Conservation (phyloP, 371 early-diverging fungal genomes). For the Capillidium heterosporum region DNA sequence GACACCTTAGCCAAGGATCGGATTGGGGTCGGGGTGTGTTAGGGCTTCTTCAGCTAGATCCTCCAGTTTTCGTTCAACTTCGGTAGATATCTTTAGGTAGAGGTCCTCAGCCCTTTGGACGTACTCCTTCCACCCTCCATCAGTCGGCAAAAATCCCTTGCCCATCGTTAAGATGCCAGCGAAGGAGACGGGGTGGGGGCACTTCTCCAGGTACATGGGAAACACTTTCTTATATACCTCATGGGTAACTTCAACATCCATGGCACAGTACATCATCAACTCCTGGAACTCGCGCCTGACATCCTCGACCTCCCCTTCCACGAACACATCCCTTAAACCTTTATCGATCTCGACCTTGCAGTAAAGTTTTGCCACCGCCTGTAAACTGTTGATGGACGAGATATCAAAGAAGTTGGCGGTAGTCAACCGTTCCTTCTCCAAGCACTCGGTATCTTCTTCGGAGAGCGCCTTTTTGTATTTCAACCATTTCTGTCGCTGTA, state of each 20-base stretch:
- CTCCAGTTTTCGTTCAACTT: constrained; percentile 34
- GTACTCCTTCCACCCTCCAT: constrained; percentile 56
- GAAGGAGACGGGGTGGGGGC: constrained; percentile 88
- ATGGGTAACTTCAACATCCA: constrained; percentile 71
- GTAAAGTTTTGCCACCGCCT: constrained; percentile 62
- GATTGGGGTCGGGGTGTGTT: constrained; percentile 11
- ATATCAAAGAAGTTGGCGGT: constrained; percentile 33
- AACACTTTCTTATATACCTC: constrained; percentile 45
- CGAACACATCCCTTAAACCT: constrained; percentile 43
- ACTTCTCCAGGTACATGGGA: constrained; percentile 51
- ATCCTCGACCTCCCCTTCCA: constrained; percentile 29
- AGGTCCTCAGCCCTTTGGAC: constrained; percentile 29
- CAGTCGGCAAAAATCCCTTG: constrained; percentile 62
- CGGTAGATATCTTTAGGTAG: constrained; percentile 27
- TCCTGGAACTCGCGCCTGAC: constrained; percentile 32
- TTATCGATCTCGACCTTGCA: constrained; percentile 58
- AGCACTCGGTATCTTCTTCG: constrained; percentile 12
- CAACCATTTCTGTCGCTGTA: constrained; percentile 71
- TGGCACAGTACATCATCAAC: constrained; percentile 70
- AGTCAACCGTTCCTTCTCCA: constrained; percentile 8
- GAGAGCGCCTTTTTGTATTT: constrained; percentile 31
- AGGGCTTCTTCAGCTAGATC: constrained; percentile 51
- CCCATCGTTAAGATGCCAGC: constrained; percentile 84
- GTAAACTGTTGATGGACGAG: constrained; percentile 60
- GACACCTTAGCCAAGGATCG: constrained; percentile 72